Conservation (phyloP, 345 rosid genomes). For the Kernera saxatilis region DNA sequence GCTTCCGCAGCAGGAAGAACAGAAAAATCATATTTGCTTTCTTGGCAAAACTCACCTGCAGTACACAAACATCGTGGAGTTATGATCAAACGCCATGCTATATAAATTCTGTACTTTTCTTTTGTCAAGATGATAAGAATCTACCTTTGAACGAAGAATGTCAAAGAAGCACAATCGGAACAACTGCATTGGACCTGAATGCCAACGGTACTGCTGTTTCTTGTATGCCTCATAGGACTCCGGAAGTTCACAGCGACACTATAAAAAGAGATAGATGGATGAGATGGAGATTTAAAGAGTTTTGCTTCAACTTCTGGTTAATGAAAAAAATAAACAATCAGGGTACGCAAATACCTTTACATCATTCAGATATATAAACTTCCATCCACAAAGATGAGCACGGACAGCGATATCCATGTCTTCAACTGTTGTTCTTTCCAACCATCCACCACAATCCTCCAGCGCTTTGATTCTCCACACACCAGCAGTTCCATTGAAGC, state of each 20-base stretch:
- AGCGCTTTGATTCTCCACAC: constrained; percentile 92
- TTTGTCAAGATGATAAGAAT: too few relatives aligned
- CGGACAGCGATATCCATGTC: constrained; percentile 96
- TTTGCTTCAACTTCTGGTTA: neutral
- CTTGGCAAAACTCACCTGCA: constrained; percentile 64
- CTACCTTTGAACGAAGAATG: constrained; percentile 70
- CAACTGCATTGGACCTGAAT: constrained; percentile 97
- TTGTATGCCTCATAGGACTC: constrained; percentile 95
- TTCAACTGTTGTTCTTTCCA: constrained; percentile 86
- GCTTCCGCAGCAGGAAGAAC: constrained; percentile 83
- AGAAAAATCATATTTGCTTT: constrained; percentile 82
- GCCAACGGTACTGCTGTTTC: constrained; percentile 96
- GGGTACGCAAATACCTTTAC: constrained; percentile 46
- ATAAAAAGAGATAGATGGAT: neutral
- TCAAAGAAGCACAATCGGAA: constrained; percentile 75
- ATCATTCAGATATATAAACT: constrained; percentile 77
- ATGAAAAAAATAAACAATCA: neutral
- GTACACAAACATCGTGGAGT: neutral
- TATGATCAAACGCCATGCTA: too few relatives aligned
- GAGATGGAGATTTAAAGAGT: neutral
- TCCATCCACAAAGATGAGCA: constrained; percentile 95
- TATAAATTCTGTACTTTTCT: too few relatives aligned
- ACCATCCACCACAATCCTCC: constrained; percentile 94
- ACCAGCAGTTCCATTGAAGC: constrained; percentile 77
- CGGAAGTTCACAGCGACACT: constrained; percentile 96